These are phyloP conservation scores for Drechslerella dactyloides DNA, from an alignment of 2,329 filamentous ascomycete species.

Conservation along the genomic window DNA sequence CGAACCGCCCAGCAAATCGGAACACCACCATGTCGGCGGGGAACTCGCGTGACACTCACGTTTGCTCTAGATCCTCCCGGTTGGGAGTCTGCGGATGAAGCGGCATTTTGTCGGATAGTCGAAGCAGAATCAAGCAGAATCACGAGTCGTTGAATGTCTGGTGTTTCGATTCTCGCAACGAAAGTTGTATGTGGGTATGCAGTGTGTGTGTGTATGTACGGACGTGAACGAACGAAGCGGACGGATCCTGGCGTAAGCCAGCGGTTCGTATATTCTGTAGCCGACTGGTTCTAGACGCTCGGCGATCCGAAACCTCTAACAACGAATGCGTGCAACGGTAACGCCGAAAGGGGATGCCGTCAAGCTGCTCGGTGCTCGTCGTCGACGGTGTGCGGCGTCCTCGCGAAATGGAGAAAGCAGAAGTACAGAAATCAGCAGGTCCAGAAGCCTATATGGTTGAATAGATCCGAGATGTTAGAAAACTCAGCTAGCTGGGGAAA, in stretches of 20 bases:
- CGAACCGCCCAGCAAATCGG: constrained; percentile 1
- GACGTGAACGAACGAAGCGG: constrained; percentile 45
- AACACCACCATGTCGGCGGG: neutral
- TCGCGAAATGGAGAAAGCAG: constrained; percentile 8
- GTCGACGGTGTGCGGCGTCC: neutral
- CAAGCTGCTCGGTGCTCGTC: constrained; percentile 18
- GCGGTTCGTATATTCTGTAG: constrained; percentile 41
- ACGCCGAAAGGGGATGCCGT: neutral
- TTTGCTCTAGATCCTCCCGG: constrained; percentile 68
- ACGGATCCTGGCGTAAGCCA: constrained; percentile 36
- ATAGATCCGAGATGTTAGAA: constrained; percentile 23
- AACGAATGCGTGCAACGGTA: neutral
- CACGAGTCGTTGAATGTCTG: no score
- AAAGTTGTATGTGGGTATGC: no score
- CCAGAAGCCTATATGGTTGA: constrained; percentile 12
- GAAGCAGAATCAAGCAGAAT: no score
- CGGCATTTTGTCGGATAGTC: constrained; percentile 38
- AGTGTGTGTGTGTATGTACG: no score
- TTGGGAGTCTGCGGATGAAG: constrained; percentile 64
- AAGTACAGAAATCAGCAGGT: constrained; percentile 7
- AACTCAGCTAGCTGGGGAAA: neutral
- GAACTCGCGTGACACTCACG: constrained; percentile 61
- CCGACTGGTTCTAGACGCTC: neutral
- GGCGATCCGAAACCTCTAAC: constrained; percentile 6
- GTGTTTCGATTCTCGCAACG: no score